Conservation (phyloP, 306 rosid species). For the Citrullus mucosospermus region DNA sequence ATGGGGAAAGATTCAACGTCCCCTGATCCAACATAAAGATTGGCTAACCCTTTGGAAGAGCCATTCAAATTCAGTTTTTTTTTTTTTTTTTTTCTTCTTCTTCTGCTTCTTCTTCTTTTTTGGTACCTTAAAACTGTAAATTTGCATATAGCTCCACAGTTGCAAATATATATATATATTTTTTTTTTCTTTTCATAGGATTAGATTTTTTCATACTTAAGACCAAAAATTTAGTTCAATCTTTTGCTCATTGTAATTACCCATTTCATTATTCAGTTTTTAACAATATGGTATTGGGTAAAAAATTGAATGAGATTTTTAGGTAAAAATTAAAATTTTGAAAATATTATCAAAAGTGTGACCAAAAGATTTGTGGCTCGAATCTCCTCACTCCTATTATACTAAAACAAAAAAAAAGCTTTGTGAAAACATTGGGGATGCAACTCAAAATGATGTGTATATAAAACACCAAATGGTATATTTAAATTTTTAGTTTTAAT, state of each 20-base stretch:
- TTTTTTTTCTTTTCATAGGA: not conserved
- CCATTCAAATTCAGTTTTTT: not conserved
- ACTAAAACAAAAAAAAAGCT: no score
- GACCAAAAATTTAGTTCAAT: no score
- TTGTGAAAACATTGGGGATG: no score
- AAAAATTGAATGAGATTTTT: not conserved
- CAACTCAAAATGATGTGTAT: no score
- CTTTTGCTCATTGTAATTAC: not conserved
- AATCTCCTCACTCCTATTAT: no score
- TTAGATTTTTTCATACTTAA: not conserved
- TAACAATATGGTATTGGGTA: not conserved
- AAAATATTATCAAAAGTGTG: no score
- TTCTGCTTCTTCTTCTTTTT: not conserved
- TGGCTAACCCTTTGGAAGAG: not conserved
- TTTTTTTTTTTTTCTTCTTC: not conserved
- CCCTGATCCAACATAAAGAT: not conserved
- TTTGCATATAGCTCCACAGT: not conserved
- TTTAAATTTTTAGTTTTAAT: no score
- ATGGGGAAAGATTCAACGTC: constrained; percentile 16
- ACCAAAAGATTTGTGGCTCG: no score
- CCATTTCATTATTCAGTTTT: not conserved
- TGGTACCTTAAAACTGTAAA: not conserved
- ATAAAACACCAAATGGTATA: no score
- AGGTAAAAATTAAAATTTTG: not conserved
- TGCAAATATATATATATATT: not conserved